Conservation (phyloP, 306 rosid species). For the Cicer arietinum region DNA sequence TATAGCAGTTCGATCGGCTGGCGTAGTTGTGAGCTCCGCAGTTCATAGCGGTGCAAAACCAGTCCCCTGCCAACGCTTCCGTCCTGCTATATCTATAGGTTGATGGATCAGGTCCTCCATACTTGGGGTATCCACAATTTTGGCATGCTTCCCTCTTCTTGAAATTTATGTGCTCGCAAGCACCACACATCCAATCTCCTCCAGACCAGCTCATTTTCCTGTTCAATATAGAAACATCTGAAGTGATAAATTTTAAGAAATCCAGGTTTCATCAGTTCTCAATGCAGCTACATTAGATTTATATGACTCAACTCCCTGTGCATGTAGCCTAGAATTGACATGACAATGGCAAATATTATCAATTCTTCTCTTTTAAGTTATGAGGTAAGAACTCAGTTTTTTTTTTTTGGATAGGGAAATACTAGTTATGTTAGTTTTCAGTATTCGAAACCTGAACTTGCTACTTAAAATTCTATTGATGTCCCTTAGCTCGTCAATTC, state of each 20-base stretch:
- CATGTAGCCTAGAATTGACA: constrained; percentile 33
- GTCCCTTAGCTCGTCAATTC: neutral
- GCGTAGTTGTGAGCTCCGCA: constrained; percentile 97
- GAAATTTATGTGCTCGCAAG: constrained; percentile 89
- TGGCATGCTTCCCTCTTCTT: constrained; percentile 90
- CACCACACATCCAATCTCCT: constrained; percentile 96
- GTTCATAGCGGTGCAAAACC: constrained; percentile 71
- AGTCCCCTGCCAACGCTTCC: constrained; percentile 91
- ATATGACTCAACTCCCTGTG: constrained; percentile 1
- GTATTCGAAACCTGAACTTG: neutral
- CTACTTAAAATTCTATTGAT: neutral
- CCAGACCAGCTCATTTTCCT: constrained; percentile 90
- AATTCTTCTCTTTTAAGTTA: constrained; percentile 24
- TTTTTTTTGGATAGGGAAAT: neutral
- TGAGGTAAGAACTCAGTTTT: neutral
- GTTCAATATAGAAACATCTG: constrained; percentile 12
- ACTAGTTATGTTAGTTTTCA: neutral
- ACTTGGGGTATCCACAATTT: constrained; percentile 82
- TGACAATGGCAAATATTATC: constrained; percentile 28
- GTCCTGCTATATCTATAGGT: constrained; percentile 66
- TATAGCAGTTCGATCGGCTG: constrained; percentile 78
- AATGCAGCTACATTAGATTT: constrained; percentile 28
- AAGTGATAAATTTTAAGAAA: constrained; percentile 27
- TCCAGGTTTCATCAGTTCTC: constrained; percentile 21
- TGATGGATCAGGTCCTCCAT: constrained; percentile 87